Base-by-base conservation (phyloP, 2,329 filamentous ascomycete genomes). In the Alternaria viburni region DNA sequence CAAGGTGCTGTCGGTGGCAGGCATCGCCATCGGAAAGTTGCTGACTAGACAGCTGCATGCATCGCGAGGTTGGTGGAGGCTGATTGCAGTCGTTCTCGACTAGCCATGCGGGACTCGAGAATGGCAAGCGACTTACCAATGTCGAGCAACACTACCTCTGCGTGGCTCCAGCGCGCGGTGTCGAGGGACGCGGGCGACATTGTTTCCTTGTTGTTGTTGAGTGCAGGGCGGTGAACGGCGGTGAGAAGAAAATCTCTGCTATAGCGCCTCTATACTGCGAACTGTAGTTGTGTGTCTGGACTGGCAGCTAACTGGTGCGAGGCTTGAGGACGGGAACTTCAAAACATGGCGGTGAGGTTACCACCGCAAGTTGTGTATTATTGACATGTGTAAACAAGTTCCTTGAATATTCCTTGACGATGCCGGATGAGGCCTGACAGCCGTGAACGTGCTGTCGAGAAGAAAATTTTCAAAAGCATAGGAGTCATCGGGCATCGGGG, bases 121-220 rank as follows among this genome's bases (percentile, higher is more conserved):
- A 62, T 56, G 56, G 64, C 61, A 52, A 59, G 62, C 63, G 43
- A 80, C 83, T 83, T 82, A 88, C 86, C 86, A 75, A 88, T 88
- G 77, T 88, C 86, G 69, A 88, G 83, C 71, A 88, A 77, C 71
- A 87, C 81, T 36, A 84, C 82, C 72, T 84, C 83, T 57, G 83
- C 71, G 69, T 61, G 58, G 50, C 54, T 65, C 76, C 77, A 79
- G 64, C 76, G 74, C 62, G 57, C 68, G 62, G 32, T 23, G 61
- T 79, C 67, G 64, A 79, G 63, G 32, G 71, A 64, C 36, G 69
- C 71, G 67, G 57, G 61, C 67, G 71, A 66, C 76, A 75, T 77
- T 65, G 62, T 72, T 67, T 61, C 11, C 46, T 26, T 43, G 54
- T 28, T 44, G 59, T 54, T 52, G 67, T 67, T 70, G 69, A 71